Percentiles rank a stretch among this genome's conserved stretches.
phyloP scores from a whole-genome alignment of 2,329 filamentous ascomycete genomes.

The Aureobasidium pullulans region DNA sequence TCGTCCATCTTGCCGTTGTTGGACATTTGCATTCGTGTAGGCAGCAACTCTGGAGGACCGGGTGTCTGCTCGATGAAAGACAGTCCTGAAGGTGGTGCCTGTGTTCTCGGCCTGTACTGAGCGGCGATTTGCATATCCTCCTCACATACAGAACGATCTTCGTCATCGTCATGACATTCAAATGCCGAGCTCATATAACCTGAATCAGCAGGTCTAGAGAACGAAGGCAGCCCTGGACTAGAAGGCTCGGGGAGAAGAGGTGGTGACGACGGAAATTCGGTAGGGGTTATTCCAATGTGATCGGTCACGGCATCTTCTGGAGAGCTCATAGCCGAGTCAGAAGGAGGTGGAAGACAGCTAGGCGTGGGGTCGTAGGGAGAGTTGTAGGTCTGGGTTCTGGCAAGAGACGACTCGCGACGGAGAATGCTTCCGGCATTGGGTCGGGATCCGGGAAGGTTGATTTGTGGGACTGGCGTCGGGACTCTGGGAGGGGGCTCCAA shows the following conservation, averaged over 20 bases:
- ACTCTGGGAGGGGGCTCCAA: slow-evolving; percentile 67
- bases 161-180: slow-evolving; percentile 57
- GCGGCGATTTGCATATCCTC: slow-evolving; percentile 30
- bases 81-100: slow-evolving; percentile 17
- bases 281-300: slow-evolving; percentile 36
- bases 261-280: slow-evolving; percentile 82
- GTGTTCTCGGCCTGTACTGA: slow-evolving; percentile 24
- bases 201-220: slow-evolving; percentile 49
- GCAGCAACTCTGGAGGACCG: slow-evolving; percentile 36
- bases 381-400: slow-evolving; percentile 15
- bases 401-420: slow-evolving; percentile 17
- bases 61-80: slow-evolving; percentile 31
- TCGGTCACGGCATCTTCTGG: slow-evolving; percentile 44
- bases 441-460: slow-evolving; percentile 23
- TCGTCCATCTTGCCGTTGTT: slow-evolving; percentile 5
- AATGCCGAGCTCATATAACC: slow-evolving; percentile 74
- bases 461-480: slow-evolving; percentile 64
- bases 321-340: slow-evolving; percentile 37
- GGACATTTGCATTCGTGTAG: slow-evolving; percentile 21
- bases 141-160: slow-evolving; percentile 30
- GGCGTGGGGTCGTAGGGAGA: slow-evolving; percentile 20
- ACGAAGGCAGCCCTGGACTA: slow-evolving; percentile 59
- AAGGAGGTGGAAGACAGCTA: slow-evolving; percentile 18
- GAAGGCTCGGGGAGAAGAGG: slow-evolving; percentile 73
- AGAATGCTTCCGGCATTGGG: slow-evolving; percentile 10